Conservation (phyloP, 805 yeast genomes). For the Wickerhamiella azymoides region DNA sequence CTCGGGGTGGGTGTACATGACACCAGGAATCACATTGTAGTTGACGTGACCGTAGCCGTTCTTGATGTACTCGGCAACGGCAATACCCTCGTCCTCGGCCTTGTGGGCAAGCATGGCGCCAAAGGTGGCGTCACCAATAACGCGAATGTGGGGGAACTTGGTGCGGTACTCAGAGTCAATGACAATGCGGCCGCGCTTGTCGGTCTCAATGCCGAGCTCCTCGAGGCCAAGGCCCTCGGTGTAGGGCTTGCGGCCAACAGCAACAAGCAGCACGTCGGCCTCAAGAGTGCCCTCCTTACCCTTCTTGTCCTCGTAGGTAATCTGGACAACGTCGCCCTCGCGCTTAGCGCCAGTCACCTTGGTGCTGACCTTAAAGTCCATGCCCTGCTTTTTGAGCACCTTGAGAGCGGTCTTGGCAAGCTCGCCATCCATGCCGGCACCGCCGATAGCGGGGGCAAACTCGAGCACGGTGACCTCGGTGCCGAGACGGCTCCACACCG, state of each 20-base stretch:
- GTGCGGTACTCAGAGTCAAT: conserved; percentile 91
- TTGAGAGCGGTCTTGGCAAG: conserved; percentile 83
- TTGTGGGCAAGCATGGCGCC: conserved; percentile 99
- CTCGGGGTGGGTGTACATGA: conserved; percentile 99
- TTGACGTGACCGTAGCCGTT: conserved; percentile 94
- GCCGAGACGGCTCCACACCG: conserved; percentile 92
- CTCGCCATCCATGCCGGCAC: conserved; percentile 98
- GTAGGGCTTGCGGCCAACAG: conserved; percentile 98
- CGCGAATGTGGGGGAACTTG: conserved; percentile 84
- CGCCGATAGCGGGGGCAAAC: conserved; percentile 85
- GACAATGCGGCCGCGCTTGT: conserved; percentile 83
- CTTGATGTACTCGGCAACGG: conserved; percentile 91
- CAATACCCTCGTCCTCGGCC: conserved; percentile 99
- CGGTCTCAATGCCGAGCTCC: conserved; percentile 76
- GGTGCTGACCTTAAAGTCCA: conserved; percentile 82
- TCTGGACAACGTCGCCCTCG: conserved; percentile 75
- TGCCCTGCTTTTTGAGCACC: conserved; percentile 84
- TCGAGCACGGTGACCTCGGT: conserved; percentile 90
- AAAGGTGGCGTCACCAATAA: conserved; percentile 95
- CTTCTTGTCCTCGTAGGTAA: conserved; percentile 83
- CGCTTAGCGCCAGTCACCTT: conserved; percentile 80
- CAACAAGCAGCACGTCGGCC: conserved; percentile 88
- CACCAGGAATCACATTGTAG: conserved; percentile 95
- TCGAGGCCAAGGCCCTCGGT: conserved; percentile 82
- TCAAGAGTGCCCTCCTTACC: conserved; percentile 71